Conservation (phyloP, 495 filamentous ascomycete species). For the Corynascus novoguineensis region DNA sequence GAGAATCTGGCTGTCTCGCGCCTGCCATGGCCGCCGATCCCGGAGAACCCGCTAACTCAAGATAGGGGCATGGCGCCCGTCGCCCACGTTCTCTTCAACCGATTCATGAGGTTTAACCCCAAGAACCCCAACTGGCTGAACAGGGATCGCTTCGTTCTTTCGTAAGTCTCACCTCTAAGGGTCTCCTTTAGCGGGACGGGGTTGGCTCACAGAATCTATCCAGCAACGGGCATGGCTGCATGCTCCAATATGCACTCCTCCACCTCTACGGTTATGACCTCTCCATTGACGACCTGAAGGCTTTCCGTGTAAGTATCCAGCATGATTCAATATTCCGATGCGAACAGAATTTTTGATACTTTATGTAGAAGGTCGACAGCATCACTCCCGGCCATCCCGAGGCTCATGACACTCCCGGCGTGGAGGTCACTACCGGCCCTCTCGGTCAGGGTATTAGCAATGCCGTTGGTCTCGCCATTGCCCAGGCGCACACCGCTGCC, state of each 20-base stretch:
- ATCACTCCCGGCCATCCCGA: slow-evolving; percentile 97
- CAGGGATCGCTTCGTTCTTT: slow-evolving; percentile 97
- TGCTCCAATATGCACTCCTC: slow-evolving; percentile 98
- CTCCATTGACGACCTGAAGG: slow-evolving; percentile 84
- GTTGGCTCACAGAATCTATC: slow-evolving; percentile 3
- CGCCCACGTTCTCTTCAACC: slow-evolving; percentile 97
- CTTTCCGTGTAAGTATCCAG: slow-evolving; percentile 80
- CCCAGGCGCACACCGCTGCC: slow-evolving; percentile 82
- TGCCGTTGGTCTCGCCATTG: slow-evolving; percentile 94
- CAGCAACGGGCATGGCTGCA: slow-evolving; percentile 97
- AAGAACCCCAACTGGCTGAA: slow-evolving; percentile 97
- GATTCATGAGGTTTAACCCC: slow-evolving; percentile 99
- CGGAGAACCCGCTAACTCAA: slow-evolving; percentile 20
- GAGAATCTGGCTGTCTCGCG: no score
- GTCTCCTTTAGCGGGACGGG: not conserved
- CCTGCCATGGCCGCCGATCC: slow-evolving; percentile 9
- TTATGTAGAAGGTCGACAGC: slow-evolving; percentile 67
- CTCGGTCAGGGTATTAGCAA: slow-evolving; percentile 94
- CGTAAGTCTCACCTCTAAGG: slow-evolving; percentile 58
- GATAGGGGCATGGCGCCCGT: slow-evolving; percentile 87
- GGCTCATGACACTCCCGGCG: slow-evolving; percentile 88
- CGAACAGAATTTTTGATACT: slow-evolving; percentile 14
- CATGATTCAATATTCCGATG: not conserved
- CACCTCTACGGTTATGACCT: slow-evolving; percentile 91
- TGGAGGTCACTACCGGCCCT: slow-evolving; percentile 97